phyloP scores from a whole-genome alignment of 2,329 filamentous ascomycete genomes.

The Verticillium alfalfae region DNA sequence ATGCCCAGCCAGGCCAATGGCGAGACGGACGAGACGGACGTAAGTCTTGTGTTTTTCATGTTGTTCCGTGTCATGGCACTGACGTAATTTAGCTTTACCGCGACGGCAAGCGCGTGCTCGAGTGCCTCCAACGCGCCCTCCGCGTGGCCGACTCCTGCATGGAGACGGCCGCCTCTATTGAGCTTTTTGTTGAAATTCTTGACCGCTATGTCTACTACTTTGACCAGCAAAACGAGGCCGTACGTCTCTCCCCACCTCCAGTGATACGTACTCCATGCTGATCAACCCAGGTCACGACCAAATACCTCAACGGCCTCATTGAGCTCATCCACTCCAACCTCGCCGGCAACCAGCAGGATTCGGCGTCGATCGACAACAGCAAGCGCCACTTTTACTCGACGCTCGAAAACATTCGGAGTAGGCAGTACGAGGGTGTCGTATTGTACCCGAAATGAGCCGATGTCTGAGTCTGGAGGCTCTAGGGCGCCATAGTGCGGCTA shows the following conservation, averaged over 20 bases:
- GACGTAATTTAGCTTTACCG: conserved; percentile 70
- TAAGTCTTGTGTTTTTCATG: conserved; percentile 37
- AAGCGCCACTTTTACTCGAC: conserved; percentile 93
- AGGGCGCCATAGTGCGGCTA: too few relatives aligned
- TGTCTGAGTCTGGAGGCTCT: too few relatives aligned
- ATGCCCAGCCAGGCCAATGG: conserved; percentile 72
- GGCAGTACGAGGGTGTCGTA: conserved; percentile 90
- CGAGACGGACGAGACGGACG: conserved; percentile 76
- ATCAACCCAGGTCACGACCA: conserved; percentile 68
- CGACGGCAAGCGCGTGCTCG: conserved; percentile 92
- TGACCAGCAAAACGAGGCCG: conserved; percentile 97
- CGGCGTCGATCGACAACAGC: conserved; percentile 78
- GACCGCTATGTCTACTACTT: conserved; percentile 99
- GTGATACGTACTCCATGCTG: background rate
- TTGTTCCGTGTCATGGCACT: conserved; percentile 17
- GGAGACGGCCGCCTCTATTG: conserved; percentile 95
- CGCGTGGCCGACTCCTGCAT: conserved; percentile 98
- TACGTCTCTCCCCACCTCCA: conserved; percentile 25
- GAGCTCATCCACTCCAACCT: conserved; percentile 98
- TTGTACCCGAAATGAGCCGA: conserved; percentile 45
- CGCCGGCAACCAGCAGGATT: conserved; percentile 76
- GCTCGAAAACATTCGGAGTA: conserved; percentile 83
- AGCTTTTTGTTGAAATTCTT: conserved; percentile 96
- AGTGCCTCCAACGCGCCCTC: conserved; percentile 91
- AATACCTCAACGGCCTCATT: conserved; percentile 96